phyloP scores from a whole-genome alignment of 2,329 filamentous ascomycete species.

The Colletotrichum sansevieriae region DNA sequence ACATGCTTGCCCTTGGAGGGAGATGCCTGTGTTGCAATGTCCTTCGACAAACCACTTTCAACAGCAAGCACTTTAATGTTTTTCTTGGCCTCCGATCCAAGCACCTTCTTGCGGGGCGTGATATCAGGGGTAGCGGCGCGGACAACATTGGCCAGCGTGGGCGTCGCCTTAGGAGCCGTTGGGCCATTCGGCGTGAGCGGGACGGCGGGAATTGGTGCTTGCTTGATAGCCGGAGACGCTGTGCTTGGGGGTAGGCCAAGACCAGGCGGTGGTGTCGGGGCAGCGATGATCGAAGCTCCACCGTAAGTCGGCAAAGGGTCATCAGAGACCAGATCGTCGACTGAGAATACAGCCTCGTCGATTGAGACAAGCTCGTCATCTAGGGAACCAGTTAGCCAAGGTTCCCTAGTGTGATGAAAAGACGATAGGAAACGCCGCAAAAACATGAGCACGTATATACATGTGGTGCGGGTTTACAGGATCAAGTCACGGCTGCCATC shows the following conservation, averaged over 20 bases:
- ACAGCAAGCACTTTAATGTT: constrained; percentile 60
- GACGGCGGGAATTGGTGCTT: constrained; percentile 41
- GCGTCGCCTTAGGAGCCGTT: constrained; percentile 43
- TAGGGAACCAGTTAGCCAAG: constrained; percentile 62
- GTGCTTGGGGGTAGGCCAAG: constrained; percentile 56
- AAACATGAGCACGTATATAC: constrained; percentile 55
- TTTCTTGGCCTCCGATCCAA: constrained; percentile 55
- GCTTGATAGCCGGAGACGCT: constrained; percentile 48
- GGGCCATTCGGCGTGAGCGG: constrained; percentile 29
- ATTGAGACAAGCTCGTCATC: constrained; percentile 73
- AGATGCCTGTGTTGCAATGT: constrained; percentile 57
- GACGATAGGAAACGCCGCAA: constrained; percentile 44
- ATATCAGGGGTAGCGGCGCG: constrained; percentile 50
- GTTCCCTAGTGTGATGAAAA: constrained; percentile 39
- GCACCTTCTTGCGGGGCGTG: constrained; percentile 48
- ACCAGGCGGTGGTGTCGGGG: constrained; percentile 56
- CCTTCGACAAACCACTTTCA: constrained; percentile 62
- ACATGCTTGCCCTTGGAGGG: constrained; percentile 45
- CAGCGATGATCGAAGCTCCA: constrained; percentile 9
- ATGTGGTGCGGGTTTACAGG: constrained; percentile 47
- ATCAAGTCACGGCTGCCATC: constrained; percentile 70
- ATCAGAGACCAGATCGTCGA: constrained; percentile 78
- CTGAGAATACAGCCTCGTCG: constrained; percentile 72
- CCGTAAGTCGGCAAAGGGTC: constrained; percentile 48
- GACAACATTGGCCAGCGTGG: constrained; percentile 43